Evolutionary conservation across 2,329 filamentous ascomycete species (phyloP).

Genomic region (Penicillium concentricum): DNA sequence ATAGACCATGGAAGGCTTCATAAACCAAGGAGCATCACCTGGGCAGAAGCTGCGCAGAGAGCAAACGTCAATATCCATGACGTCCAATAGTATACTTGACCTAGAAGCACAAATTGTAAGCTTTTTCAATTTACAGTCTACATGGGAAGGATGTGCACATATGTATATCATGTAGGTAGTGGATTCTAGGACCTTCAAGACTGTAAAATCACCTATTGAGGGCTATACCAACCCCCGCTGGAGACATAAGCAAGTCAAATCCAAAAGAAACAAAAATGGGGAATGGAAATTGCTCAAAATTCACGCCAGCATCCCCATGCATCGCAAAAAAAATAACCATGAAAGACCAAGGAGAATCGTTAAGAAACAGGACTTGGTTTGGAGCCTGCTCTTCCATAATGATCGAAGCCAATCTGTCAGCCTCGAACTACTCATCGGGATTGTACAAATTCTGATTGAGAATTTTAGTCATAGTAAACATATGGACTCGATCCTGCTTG

Average conservation of each 20-base stretch:
- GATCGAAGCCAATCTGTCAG: constrained; percentile 12
- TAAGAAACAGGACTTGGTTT: constrained; percentile 16
- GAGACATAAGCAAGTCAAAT: constrained; percentile 21
- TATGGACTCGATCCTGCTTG: constrained; percentile 85
- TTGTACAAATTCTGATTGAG: constrained; percentile 87
- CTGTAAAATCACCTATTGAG: constrained; percentile 14
- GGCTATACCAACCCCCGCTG: constrained; percentile 36
- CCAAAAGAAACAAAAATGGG: constrained; percentile 12
- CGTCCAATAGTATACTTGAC: not conserved
- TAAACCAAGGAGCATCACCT: not conserved
- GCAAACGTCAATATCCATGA: not conserved
- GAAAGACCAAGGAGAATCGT: constrained; percentile 26
- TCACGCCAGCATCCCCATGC: constrained; percentile 34
- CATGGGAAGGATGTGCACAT: not conserved
- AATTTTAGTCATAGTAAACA: constrained; percentile 99
- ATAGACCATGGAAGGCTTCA: not conserved
- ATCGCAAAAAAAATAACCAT: constrained; percentile 25
- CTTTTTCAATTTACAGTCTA: not conserved
- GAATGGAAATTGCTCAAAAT: constrained; percentile 16
- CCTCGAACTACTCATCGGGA: constrained; percentile 62
- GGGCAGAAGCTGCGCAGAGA: not conserved
- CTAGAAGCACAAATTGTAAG: not conserved
- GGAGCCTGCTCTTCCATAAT: constrained; percentile 11
- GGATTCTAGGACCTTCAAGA: constrained; percentile 2
- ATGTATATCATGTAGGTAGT: constrained; percentile 8